phyloP scores from a whole-genome alignment of 139 green algal genomes.

The Asterochloris sp. region DNA sequence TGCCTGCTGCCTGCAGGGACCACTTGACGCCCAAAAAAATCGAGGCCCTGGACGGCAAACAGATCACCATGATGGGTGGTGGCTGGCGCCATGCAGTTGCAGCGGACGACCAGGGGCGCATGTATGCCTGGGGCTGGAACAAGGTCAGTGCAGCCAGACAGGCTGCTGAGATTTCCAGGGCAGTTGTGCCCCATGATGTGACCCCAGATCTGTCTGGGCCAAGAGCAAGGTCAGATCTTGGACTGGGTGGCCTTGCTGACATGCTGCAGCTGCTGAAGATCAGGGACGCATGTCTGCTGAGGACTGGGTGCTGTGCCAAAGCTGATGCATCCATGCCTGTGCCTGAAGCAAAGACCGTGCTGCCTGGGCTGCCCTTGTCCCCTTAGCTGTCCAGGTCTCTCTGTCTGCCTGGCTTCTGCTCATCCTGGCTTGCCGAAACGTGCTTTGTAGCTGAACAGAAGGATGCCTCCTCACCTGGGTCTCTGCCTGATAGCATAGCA shows the following conservation, averaged over 20 bases:
- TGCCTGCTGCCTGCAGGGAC: slow-evolving; percentile 41
- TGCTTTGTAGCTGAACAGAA: too few relatives aligned
- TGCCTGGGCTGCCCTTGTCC: too few relatives aligned
- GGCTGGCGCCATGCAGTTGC: slow-evolving; percentile 87
- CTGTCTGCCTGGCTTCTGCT: too few relatives aligned
- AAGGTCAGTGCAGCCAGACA: slow-evolving; percentile 43
- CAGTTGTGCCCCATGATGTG: background rate
- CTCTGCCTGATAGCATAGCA: too few relatives aligned
- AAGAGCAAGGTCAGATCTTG: background rate
- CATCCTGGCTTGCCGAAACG: too few relatives aligned
- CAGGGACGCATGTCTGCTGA: background rate
- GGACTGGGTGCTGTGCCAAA: background rate
- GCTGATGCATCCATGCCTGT: too few relatives aligned
- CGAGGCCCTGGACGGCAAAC: slow-evolving; percentile 26
- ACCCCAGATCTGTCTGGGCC: background rate
- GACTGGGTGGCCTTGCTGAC: background rate
- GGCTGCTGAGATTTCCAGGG: too few relatives aligned
- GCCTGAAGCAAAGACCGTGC: too few relatives aligned
- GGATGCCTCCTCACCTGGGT: too few relatives aligned
- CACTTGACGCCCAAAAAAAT: slow-evolving; percentile 39
- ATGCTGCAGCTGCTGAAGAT: background rate
- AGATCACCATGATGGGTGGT: slow-evolving; percentile 55
- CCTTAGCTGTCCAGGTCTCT: too few relatives aligned
- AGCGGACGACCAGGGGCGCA: slow-evolving; percentile 45
- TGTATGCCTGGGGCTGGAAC: slow-evolving; percentile 90